Conservation (phyloP, 768 basidiomycete genomes). For the Pisolithus albus region DNA sequence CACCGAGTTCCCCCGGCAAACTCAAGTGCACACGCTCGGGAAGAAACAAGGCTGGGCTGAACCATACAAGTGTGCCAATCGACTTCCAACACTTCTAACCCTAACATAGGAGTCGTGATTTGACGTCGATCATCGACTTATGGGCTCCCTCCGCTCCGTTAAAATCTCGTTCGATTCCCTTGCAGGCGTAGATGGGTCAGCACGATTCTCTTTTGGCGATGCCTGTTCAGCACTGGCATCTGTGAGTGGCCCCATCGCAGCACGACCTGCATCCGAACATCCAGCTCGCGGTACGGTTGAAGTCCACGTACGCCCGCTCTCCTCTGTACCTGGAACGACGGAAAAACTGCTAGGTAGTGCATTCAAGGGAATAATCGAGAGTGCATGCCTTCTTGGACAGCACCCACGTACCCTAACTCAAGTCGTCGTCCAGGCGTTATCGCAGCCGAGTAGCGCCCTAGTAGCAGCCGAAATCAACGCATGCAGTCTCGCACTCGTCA, state of each 20-base stretch:
- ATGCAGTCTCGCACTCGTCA: slow-evolving; percentile 58
- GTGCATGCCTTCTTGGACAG: slow-evolving; percentile 56
- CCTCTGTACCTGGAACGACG: slow-evolving; percentile 61
- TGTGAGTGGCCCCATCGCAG: slow-evolving; percentile 76
- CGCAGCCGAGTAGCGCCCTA: slow-evolving; percentile 31
- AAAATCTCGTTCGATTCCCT: slow-evolving; percentile 50
- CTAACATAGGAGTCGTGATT: background rate
- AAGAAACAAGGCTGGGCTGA: no score
- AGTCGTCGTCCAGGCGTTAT: slow-evolving; percentile 64
- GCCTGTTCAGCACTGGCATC: slow-evolving; percentile 50
- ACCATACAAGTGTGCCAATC: background rate
- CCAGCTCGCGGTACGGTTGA: slow-evolving; percentile 72
- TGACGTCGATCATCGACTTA: background rate
- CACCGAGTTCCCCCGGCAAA: no score
- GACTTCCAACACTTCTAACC: background rate
- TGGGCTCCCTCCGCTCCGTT: slow-evolving; percentile 8
- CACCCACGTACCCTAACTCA: slow-evolving; percentile 72
- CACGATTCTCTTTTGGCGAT: slow-evolving; percentile 43
- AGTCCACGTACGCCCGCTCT: slow-evolving; percentile 62
- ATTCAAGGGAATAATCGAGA: slow-evolving; percentile 52
- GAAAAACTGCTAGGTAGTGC: slow-evolving; percentile 51
- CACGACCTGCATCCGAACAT: slow-evolving; percentile 59
- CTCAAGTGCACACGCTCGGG: no score
- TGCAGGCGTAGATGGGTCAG: slow-evolving; percentile 72
- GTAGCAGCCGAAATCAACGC: slow-evolving; percentile 68